Base-by-base conservation (phyloP, 352 stramenopile genomes). In the Globisporangium echinulatum region DNA sequence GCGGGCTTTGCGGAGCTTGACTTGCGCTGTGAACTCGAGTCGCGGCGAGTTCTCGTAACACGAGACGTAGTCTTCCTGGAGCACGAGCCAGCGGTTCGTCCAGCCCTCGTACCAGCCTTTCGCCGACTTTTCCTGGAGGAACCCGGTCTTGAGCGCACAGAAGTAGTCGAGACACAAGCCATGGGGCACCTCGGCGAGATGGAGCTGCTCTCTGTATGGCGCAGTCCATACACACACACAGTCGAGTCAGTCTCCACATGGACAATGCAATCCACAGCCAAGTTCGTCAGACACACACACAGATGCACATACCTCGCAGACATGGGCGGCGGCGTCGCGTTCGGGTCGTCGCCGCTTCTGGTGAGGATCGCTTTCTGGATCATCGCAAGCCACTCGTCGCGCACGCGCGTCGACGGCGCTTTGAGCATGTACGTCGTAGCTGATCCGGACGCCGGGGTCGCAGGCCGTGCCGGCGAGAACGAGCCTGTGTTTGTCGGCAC, bases 21-120 rank as follows among this genome's bases (percentile, higher is more conserved):
- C 90, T 54, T 94, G 85, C 0, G 61, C 71, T 40, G 83, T 79
- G 63, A 88, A 88, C 38, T 90, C 79, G 1, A 92, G 62, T 11
- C 75, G 82, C 10, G 85, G 85, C 4, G 82, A 90, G 57, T 87
- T 89, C 49, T 94, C 85, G 54, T 88, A 94, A 63, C 82, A 91
- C 10, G 75, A 85, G 15, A 94, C 53, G 56, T 85, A 70, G 36
- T 82, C 71, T 9, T 88, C 74, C 67, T 92, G 77, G n/a, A 94
- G 63, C 38, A 94, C 82, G 40, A 94, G 67, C 85, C 85, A 94
- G 4, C 82, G 75, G 46, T 79, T 88, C 49, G 78, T 86, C 79
- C 82, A 90, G 48, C 79, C 83, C 70, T 94, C 85, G 39, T 92
- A 92, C 81, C 82, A 94, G 0, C 79, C 80, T 38, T 90, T 92